Conservation (phyloP, 345 rosid species). For the Hibiscus syriacus region DNA sequence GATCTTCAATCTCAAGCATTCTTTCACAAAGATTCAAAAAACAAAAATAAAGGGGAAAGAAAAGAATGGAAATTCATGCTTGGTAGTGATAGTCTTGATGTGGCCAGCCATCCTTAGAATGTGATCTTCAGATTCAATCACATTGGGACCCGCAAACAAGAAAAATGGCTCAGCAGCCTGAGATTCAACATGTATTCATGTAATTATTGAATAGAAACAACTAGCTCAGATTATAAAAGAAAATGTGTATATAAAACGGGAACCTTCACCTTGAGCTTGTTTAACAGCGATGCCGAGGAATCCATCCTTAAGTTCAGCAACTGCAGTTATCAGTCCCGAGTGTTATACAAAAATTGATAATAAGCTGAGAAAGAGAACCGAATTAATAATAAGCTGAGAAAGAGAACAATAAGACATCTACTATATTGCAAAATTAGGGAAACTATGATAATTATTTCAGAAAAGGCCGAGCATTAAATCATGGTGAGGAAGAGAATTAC, state of each 20-base stretch:
- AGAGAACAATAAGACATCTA: not conserved
- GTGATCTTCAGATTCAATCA: conserved; percentile 94
- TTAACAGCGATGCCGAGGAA: conserved; percentile 42
- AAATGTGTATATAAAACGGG: not conserved
- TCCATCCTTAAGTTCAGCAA: conserved; percentile 25
- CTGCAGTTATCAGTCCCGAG: not conserved
- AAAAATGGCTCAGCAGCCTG: conserved; percentile 88
- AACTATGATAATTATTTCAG: not conserved
- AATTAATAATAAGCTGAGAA: not conserved
- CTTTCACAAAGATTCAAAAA: not conserved
- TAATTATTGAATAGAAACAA: not conserved
- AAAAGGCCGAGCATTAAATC: not conserved
- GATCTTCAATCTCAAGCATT: not conserved
- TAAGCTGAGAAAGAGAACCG: not conserved
- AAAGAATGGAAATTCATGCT: conserved; percentile 28
- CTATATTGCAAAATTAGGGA: not conserved
- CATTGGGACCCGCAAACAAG: conserved; percentile 91
- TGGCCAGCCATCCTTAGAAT: conserved; percentile 66
- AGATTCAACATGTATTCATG: not conserved
- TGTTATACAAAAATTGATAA: not conserved
- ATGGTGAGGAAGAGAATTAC: not conserved
- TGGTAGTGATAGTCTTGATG: conserved; percentile 55
- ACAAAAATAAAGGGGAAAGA: not conserved
- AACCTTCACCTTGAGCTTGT: conserved; percentile 59
- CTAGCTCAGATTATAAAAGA: not conserved